Percentiles rank a stretch among this genome's conserved stretches.
Conservation (phyloP, 2,329 filamentous ascomycete genomes). For the Harringtonia lauricola region DNA sequence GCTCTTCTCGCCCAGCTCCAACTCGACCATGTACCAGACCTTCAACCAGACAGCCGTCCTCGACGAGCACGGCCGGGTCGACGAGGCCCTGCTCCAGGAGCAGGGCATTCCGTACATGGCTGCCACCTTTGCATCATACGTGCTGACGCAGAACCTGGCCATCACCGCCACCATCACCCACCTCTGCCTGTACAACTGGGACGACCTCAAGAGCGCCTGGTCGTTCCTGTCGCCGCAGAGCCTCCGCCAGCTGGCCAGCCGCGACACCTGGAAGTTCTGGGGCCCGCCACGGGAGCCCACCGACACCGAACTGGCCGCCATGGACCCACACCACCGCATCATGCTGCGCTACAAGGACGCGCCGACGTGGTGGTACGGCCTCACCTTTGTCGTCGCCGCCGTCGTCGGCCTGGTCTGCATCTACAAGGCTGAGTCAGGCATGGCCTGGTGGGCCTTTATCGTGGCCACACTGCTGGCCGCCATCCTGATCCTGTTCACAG, state of each 20-base stretch:
- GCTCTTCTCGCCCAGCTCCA: conserved; percentile 27
- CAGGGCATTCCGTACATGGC: conserved; percentile 31
- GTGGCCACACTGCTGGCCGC: conserved; percentile 23
- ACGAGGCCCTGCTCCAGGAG: conserved; percentile 20
- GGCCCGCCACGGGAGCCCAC: too few species aligned
- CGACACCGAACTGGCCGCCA: too few species aligned
- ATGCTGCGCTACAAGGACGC: conserved; percentile 11
- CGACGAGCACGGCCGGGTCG: conserved; percentile 24
- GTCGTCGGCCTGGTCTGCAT: conserved; percentile 26
- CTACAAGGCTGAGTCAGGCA: conserved; percentile 22
- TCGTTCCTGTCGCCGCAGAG: too few species aligned
- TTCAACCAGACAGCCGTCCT: conserved; percentile 34
- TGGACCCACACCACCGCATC: conserved; percentile 21
- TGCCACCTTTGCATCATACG: conserved; percentile 24
- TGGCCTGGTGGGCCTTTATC: conserved; percentile 32
- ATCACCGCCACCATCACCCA: conserved; percentile 34
- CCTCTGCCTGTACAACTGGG: conserved; percentile 11
- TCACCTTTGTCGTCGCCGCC: conserved; percentile 21
- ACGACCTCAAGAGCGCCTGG: conserved; percentile 13
- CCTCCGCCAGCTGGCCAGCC: too few species aligned
- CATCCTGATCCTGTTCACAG: conserved; percentile 26
- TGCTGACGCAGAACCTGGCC: conserved; percentile 32
- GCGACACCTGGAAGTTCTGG: too few species aligned
- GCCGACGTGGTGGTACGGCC: conserved; percentile 12
- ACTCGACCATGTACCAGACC: conserved; percentile 29